These are phyloP conservation scores for Rhododendron vialii DNA, from an alignment of 148 eudicot genomes.

Conservation along the genomic window DNA sequence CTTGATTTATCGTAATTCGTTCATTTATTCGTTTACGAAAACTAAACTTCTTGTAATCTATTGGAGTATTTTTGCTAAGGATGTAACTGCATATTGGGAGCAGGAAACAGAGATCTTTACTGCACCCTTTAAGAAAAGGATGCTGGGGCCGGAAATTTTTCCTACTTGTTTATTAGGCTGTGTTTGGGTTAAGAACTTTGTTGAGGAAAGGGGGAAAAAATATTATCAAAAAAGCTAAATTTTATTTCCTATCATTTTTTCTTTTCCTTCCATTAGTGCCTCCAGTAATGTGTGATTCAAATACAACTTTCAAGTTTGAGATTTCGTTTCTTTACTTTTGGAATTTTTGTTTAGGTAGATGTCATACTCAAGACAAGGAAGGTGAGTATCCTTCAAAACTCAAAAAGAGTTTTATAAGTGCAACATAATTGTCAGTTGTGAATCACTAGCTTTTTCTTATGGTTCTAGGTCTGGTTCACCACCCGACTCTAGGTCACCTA, in stretches of 20 bases:
- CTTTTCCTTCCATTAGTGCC: background rate
- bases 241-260: too few species aligned
- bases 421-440: background rate
- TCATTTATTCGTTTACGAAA: background rate
- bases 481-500: constrained; percentile 16
- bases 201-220: background rate
- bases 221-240: background rate
- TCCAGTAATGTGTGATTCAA: background rate
- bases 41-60: background rate
- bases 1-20: background rate
- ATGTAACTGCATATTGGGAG: background rate
- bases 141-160: background rate
- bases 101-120: background rate
- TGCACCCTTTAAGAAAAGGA: background rate
- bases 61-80: background rate
- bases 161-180: background rate
- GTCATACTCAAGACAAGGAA: constrained; percentile 44
- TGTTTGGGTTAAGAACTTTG: background rate
- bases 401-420: background rate
- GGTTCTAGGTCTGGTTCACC: constrained; percentile 50
- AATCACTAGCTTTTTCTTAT: constrained; percentile 1
- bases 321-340: constrained; percentile 2
- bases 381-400: constrained; percentile 32
- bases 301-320: background rate
- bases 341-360: constrained; percentile 29